phyloP scores from a whole-genome alignment of 2,329 filamentous ascomycete species.

The Chaetomium globosum region DNA sequence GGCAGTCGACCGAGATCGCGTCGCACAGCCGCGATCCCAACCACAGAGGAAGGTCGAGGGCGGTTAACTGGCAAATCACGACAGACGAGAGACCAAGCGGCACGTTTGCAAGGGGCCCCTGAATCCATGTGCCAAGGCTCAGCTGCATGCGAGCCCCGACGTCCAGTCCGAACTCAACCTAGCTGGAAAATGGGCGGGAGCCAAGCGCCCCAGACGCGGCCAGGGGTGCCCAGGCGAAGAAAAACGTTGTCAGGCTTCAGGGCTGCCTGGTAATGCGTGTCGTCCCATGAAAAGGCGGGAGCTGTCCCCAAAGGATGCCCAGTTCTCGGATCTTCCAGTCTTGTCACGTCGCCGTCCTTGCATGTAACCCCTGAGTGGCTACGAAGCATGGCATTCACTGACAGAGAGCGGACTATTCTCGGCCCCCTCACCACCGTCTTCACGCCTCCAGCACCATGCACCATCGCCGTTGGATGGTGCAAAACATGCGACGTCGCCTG shows the following conservation, averaged over 20 bases:
- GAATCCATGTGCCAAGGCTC: conserved; percentile 7
- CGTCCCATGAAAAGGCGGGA: neutral
- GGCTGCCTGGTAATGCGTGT: no score
- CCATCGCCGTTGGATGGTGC: conserved; percentile 32
- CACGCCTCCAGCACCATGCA: conserved; percentile 28
- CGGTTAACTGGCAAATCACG: conserved; percentile 15
- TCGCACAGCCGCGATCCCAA: neutral
- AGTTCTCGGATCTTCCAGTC: neutral
- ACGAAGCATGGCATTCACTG: neutral
- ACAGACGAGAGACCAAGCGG: neutral
- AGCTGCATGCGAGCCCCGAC: neutral
- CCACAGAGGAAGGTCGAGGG: neutral
- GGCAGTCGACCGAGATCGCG: no score
- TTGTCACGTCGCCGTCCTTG: neutral
- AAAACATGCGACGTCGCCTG: conserved; percentile 35
- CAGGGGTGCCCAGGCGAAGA: neutral
- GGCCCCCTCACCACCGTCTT: conserved; percentile 31
- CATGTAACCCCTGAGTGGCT: neutral
- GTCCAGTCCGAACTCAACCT: neutral
- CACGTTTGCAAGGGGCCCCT: neutral
- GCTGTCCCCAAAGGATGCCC: neutral
- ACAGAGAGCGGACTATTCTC: conserved; percentile 19
- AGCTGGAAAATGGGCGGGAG: neutral
- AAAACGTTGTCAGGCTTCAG: no score
- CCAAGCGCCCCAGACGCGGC: neutral